Evolutionary conservation across 2,329 filamentous ascomycete species (phyloP).

Genomic region (Byssothecium circinans): DNA sequence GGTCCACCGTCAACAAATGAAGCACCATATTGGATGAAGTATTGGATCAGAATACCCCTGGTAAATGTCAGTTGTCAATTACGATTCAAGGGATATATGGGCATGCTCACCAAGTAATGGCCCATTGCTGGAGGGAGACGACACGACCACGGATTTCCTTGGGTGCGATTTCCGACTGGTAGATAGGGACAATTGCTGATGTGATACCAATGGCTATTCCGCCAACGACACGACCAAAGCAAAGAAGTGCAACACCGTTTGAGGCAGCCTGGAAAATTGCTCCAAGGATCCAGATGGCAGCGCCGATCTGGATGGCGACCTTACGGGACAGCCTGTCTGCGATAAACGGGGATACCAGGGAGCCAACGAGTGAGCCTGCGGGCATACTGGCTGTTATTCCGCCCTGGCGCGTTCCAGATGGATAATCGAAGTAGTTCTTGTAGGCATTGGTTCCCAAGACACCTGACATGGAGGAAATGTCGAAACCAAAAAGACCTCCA

Average conservation of each 20-base stretch:
- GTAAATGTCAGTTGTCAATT: slow-evolving; percentile 14
- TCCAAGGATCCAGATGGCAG: slow-evolving; percentile 52
- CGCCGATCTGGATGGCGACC: slow-evolving; percentile 48
- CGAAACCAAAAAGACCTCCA: slow-evolving; percentile 44
- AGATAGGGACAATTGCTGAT: slow-evolving; percentile 90
- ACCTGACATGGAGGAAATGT: slow-evolving; percentile 45
- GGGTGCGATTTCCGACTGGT: slow-evolving; percentile 79
- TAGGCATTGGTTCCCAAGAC: slow-evolving; percentile 44
- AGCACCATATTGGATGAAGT: slow-evolving; percentile 67
- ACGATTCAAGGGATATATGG: slow-evolving; percentile 9
- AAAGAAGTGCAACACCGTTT: slow-evolving; percentile 46
- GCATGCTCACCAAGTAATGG: slow-evolving; percentile 62
- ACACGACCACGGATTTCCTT: slow-evolving; percentile 57
- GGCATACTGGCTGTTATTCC: slow-evolving; percentile 53
- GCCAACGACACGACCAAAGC: slow-evolving; percentile 69
- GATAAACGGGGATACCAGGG: slow-evolving; percentile 50
- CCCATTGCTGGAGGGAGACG: slow-evolving; percentile 69
- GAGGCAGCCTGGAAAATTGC: slow-evolving; percentile 43
- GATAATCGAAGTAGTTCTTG: slow-evolving; percentile 41
- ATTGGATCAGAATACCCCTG: slow-evolving; percentile 65
- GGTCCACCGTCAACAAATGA: slow-evolving; percentile 55
- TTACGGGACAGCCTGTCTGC: slow-evolving; percentile 51
- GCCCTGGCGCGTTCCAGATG: slow-evolving; percentile 32
- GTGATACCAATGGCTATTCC: slow-evolving; percentile 85
- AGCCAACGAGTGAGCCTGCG: slow-evolving; percentile 53